Evolutionary conservation across 1,284 basidiomycete genomes (phyloP), one percentile per base, ranked within the genome.

Genomic region (Mycosarcoma maydis): DNA sequence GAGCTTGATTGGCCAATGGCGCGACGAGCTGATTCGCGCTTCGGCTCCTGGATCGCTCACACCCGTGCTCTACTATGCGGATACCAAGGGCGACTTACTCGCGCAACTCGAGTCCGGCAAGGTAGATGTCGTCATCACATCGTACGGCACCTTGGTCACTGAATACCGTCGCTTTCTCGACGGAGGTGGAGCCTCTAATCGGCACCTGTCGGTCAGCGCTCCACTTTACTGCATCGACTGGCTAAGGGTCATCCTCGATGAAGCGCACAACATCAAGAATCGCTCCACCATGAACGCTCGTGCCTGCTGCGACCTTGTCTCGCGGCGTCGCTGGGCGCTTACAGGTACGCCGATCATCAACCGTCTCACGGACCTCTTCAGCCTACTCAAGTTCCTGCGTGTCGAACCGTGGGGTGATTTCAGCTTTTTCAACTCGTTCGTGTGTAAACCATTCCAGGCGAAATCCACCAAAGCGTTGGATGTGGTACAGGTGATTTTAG

Each of bases 271-370:
- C 68, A 96, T 94, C 85, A 97, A 97, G 83, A 94, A 92, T 32
- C 87, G 94, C 13, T 87, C 87, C 2, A 96, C 94, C 60, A 90
- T 92, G 79, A 91, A 91, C 10, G 92, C 95, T 0, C 92, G 91
- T 73, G 93, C 95, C 2, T 91, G 91, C 43, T 97, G 90, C 79
- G 90, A 90, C 8, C 85, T 98, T 7, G 86, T 86, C 42, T 90
- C 91, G 3, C 85, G 89, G 57, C 85, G 92, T 32, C 86, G 92
- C 66, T 98, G 95, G 95, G 92, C 92, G 5, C 87, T 97, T 13
- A 96, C 93, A 5, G 91, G 93, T 27, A 98, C 95, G 10, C 95
- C 95, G 0, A 98, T 98, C 65, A 92, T 98, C 58, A 98, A 98
- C 37, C 80, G 81, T 44, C 85, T 98, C 5, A 95, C 97, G 65